Conservation (phyloP, 2,329 filamentous ascomycete species). For the Fragosphaeria purpurea region DNA sequence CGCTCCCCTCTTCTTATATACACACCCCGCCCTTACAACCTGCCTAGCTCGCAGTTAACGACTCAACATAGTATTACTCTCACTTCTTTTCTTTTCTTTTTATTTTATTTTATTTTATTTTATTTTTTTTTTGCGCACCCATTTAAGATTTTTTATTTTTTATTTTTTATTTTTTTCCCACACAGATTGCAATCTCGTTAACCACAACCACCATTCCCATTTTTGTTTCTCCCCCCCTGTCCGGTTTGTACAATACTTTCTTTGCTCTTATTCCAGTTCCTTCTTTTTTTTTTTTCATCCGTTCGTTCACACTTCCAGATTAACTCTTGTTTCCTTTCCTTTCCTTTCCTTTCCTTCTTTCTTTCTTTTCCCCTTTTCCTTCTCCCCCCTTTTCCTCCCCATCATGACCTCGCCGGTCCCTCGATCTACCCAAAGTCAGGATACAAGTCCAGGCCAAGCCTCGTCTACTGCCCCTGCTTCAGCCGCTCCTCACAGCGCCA, state of each 20-base stretch:
- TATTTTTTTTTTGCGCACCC: not conserved
- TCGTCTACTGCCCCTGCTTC: conserved; percentile 14
- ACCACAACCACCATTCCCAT: conserved; percentile 1
- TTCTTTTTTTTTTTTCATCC: not conserved
- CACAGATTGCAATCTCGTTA: conserved; percentile 10
- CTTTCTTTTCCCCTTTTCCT: conserved; percentile 20
- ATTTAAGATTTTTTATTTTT: not conserved
- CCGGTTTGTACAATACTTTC: not conserved
- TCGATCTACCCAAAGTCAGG: conserved; percentile 13
- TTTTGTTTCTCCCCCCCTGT: not conserved
- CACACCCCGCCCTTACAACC: conserved; percentile 8
- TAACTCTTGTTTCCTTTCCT: conserved; percentile 11
- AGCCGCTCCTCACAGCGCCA: conserved; percentile 17
- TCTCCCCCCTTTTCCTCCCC: conserved; percentile 20
- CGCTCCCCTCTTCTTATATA: not conserved
- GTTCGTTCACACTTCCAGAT: not conserved
- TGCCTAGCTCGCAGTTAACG: conserved; percentile 4
- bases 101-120: not conserved
- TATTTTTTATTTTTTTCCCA: conserved; percentile 6
- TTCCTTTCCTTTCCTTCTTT: conserved; percentile 13
- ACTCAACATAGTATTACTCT: conserved; percentile 6
- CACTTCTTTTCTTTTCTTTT: conserved; percentile 6
- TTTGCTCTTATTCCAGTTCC: not conserved
- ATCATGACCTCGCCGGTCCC: conserved; percentile 24
- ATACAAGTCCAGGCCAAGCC: conserved; percentile 23